Base-by-base conservation (phyloP, 345 rosid genomes). In the Lepidium sativum region DNA sequence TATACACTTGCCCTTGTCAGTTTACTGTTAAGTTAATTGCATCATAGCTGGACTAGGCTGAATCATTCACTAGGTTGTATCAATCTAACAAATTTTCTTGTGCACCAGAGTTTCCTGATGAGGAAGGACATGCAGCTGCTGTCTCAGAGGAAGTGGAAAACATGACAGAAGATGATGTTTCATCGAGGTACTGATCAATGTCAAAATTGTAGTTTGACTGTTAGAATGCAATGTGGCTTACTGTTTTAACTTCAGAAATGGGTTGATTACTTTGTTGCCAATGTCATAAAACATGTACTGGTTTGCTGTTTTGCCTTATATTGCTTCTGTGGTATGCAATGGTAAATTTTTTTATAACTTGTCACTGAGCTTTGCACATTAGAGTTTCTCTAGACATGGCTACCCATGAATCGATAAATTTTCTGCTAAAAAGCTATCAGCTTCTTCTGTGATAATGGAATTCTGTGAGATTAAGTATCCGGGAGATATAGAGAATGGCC, bases 131-230 rank as follows among this genome's bases (percentile, higher is more conserved):
- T 10, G 73, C 74, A 58, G 84, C 88, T 65, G 78, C 60, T 67
- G 77, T 82, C 53, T 60, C 80, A 20, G 92, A 77, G 80, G 85
- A 58, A 31, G 72, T 82, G 60, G 97, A 90, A 80, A 92, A 86
- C 54, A 77, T 83, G 63, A 72, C 80, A 70, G 95, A 87, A 64
- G 92, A 87, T 80, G 90, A 87, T 64, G 73, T 80, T 74, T 86
- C 97, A 33, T 90, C 97, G 63, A 85, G 99, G 97, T 92, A 69
- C 49, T 60, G 61, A 34, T 64, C 64, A 37, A 37, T 63, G n/a
- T 42, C 39, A 72, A 50, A 17, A 18, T 50, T 33, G 8, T 58
- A 11, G 13, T 34, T 6, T 64, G 40, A 20, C 38, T 62, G 38
- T 61, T 54, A 60, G 51, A 15, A 49, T 40, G 41, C 11, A 43